These are phyloP conservation scores for Lunularia cruciata DNA, from an alignment of 225 moss, liverwort and hornwort species.

Conservation along the genomic window DNA sequence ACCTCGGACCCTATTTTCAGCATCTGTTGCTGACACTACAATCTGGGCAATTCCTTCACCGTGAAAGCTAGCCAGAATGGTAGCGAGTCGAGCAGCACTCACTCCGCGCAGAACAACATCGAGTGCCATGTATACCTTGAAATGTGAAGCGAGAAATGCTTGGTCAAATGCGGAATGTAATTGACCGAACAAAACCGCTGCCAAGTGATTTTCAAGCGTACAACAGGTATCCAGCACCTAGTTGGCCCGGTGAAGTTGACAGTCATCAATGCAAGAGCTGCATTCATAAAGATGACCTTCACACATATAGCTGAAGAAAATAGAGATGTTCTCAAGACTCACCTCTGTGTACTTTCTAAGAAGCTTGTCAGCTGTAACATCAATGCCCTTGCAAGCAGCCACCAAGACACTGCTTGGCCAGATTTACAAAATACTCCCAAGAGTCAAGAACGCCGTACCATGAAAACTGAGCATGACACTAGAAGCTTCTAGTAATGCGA, in stretches of 20 bases:
- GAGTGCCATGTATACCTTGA: constrained; percentile 98
- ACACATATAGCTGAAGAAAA: constrained; percentile 6
- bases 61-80: constrained; percentile 91
- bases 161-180: no score
- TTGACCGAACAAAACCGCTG: no score
- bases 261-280: no score
- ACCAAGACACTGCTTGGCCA: constrained; percentile 76
- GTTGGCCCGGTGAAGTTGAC: no score
- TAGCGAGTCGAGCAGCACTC: constrained; percentile 85
- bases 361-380: constrained; percentile 95
- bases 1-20: constrained; percentile 93
- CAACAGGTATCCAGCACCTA: no score
- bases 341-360: constrained; percentile 97
- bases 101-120: constrained; percentile 98
- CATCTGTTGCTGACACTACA: constrained; percentile 82
- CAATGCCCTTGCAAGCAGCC: constrained; percentile 99
- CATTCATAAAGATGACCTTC: no score
- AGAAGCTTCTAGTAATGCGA: no score
- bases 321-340: no score
- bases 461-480: no score
- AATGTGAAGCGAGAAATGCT: neutral
- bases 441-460: no score
- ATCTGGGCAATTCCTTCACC: constrained; percentile 90
- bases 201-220: no score
- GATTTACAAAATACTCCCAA: no score